These are phyloP conservation scores for Magnaporthales sp. DNA, from an alignment of 2,329 filamentous ascomycete genomes.

Conservation along the genomic window DNA sequence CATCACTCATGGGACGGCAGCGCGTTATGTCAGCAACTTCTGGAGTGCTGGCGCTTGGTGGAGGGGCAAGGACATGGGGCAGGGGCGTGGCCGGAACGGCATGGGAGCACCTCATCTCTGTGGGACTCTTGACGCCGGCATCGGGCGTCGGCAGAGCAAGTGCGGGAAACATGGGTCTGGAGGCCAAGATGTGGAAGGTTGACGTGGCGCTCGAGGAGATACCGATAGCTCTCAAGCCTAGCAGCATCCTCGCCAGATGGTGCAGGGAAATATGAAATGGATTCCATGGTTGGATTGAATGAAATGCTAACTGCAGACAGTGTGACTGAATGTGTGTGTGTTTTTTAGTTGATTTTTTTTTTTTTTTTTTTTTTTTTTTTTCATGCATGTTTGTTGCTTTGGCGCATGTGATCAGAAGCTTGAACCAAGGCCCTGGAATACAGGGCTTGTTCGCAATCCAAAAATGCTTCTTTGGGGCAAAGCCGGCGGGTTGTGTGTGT, in stretches of 20 bases:
- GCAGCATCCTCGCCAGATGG: constrained; percentile 59
- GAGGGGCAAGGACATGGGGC: constrained; percentile 62
- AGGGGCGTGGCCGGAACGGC: constrained; percentile 62
- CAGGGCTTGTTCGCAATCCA: too few species aligned
- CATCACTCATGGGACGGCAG: constrained; percentile 63
- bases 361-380: too few species aligned
- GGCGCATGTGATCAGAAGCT: neutral
- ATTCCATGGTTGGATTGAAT: neutral
- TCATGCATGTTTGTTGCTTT: too few species aligned
- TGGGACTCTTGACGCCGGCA: constrained; percentile 60
- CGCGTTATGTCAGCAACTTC: constrained; percentile 62
- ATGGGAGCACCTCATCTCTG: constrained; percentile 66
- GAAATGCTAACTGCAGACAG: too few species aligned
- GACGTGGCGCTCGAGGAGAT: constrained; percentile 77
- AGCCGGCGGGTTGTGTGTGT: neutral
- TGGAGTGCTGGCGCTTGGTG: constrained; percentile 57
- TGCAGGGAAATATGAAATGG: constrained; percentile 58
- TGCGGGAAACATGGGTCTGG: constrained; percentile 43
- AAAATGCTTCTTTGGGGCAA: neutral
- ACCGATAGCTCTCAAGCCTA: constrained; percentile 49
- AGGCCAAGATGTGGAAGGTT: constrained; percentile 63
- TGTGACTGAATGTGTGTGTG: too few species aligned
- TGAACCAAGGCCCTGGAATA: neutral
- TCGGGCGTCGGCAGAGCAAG: constrained; percentile 21
- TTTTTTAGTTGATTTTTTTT: too few species aligned